Evolutionary conservation across 2,329 filamentous ascomycete genomes (phyloP).

Genomic region (Aspergillus proliferans): DNA sequence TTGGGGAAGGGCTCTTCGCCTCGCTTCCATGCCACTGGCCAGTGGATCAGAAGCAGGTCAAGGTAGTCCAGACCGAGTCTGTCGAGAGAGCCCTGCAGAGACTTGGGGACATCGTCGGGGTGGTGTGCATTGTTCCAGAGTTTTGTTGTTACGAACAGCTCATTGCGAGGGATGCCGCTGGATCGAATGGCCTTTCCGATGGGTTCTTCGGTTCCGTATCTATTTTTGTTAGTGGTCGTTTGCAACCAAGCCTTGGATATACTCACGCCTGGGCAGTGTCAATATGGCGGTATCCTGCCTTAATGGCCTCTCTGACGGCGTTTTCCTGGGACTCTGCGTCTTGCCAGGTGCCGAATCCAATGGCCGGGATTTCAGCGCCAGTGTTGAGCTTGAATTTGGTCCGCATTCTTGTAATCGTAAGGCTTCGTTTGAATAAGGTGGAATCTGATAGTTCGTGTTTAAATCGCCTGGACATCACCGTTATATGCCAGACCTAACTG

Average conservation of each 20-base stretch:
- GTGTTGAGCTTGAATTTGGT: constrained; percentile 44
- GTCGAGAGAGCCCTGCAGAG: constrained; percentile 56
- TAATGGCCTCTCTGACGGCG: constrained; percentile 44
- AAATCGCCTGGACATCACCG: too few species aligned
- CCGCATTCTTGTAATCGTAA: constrained; percentile 12
- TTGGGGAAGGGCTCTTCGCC: constrained; percentile 45
- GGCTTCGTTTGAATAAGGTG: background rate
- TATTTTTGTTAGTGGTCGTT: constrained; percentile 7
- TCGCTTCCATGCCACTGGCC: constrained; percentile 50
- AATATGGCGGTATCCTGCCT: constrained; percentile 51
- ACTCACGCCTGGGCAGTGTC: constrained; percentile 44
- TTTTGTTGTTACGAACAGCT: constrained; percentile 63
- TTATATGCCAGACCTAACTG: too few species aligned
- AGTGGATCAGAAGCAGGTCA: constrained; percentile 66
- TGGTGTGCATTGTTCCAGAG: constrained; percentile 61
- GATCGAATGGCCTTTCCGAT: constrained; percentile 60
- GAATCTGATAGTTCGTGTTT: background rate
- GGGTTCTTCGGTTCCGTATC: constrained; percentile 60
- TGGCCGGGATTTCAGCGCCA: constrained; percentile 41
- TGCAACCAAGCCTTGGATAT: background rate
- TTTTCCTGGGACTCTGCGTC: constrained; percentile 45
- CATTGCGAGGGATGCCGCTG: constrained; percentile 56
- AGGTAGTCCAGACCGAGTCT: constrained; percentile 61
- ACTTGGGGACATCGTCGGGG: constrained; percentile 56
- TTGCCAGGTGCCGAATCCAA: constrained; percentile 53